Evolutionary conservation across 352 stramenopile species (phyloP).

Genomic region (Phytopythium ostracodes): DNA sequence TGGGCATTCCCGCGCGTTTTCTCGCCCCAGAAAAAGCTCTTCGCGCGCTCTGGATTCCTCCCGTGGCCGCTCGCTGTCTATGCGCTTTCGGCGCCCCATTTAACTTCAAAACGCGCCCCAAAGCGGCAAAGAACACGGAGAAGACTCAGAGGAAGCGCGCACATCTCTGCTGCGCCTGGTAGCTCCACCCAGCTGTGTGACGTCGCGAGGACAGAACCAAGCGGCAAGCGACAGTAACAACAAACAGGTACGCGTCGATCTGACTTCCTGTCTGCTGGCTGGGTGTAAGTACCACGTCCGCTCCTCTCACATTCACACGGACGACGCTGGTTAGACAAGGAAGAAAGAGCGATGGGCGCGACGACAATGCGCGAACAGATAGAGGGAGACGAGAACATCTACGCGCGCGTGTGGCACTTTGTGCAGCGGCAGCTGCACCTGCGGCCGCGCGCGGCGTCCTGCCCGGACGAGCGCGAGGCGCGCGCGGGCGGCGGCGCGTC

Average conservation of each 20-base stretch:
- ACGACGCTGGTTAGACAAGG: too few species aligned
- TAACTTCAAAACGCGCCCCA: too few species aligned
- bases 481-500: neutral
- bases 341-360: neutral
- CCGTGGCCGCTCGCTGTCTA: neutral
- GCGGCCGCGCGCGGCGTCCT: conserved; percentile 25
- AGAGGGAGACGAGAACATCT: conserved; percentile 15
- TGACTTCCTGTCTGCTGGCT: too few species aligned
- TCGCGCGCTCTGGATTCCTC: neutral
- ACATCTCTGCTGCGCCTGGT: too few species aligned
- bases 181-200: too few species aligned
- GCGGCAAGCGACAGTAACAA: too few species aligned
- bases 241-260: too few species aligned
- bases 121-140: too few species aligned
- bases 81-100: neutral
- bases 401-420: conserved; percentile 32
- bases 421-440: conserved; percentile 35
- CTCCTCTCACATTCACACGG: too few species aligned
- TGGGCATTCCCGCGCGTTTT: conserved; percentile 4
- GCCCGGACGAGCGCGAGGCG: conserved; percentile 18
- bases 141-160: too few species aligned
- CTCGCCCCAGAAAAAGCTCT: neutral
- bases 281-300: too few species aligned
- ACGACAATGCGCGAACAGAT: neutral
- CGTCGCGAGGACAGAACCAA: too few species aligned